A percentile compares a stretch with the other conserved stretches of the same genome.
phyloP scores from a whole-genome alignment of 257 asterid genomes.

The Striga asiatica region DNA sequence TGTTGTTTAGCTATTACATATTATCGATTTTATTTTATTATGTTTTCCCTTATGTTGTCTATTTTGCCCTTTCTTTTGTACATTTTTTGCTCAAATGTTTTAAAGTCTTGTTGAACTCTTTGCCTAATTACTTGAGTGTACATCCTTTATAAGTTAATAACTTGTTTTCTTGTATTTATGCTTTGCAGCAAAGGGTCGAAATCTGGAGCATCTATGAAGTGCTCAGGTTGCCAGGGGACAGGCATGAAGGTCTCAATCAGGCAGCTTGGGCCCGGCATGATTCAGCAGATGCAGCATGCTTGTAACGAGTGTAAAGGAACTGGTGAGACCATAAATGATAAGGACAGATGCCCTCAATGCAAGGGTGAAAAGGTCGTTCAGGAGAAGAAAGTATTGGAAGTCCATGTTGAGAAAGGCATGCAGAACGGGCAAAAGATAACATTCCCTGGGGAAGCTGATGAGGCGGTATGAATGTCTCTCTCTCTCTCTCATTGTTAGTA shows the following conservation, averaged over 20 bases:
- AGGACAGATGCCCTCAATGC: conserved; percentile 74
- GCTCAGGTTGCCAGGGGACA: conserved; percentile 86
- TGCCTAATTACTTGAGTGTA: too few species aligned
- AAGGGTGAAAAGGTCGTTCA: conserved; percentile 82
- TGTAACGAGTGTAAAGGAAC: conserved; percentile 92
- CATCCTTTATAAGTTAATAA: too few species aligned
- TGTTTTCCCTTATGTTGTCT: too few species aligned
- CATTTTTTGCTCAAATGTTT: too few species aligned
- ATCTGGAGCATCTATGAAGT: conserved; percentile 82
- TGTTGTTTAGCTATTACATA: too few species aligned
- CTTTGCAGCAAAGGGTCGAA: conserved; percentile 78
- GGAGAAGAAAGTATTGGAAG: conserved; percentile 91
- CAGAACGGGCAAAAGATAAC: conserved; percentile 82
- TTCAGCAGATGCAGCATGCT: conserved; percentile 92
- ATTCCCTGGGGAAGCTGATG: conserved; percentile 95
- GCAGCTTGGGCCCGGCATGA: conserved; percentile 91
- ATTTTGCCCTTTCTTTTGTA: too few species aligned
- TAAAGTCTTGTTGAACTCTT: too few species aligned
- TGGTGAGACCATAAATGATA: conserved; percentile 75
- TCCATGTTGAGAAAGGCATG: conserved; percentile 92
- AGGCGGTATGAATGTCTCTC: too few species aligned
- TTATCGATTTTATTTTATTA: too few species aligned
- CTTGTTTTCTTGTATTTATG: too few species aligned
- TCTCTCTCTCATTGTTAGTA: too few species aligned
- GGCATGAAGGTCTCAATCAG: conserved; percentile 86